Evolutionary conservation across 2,329 filamentous ascomycete species (phyloP).

Genomic region (Colletotrichum liriopes): DNA sequence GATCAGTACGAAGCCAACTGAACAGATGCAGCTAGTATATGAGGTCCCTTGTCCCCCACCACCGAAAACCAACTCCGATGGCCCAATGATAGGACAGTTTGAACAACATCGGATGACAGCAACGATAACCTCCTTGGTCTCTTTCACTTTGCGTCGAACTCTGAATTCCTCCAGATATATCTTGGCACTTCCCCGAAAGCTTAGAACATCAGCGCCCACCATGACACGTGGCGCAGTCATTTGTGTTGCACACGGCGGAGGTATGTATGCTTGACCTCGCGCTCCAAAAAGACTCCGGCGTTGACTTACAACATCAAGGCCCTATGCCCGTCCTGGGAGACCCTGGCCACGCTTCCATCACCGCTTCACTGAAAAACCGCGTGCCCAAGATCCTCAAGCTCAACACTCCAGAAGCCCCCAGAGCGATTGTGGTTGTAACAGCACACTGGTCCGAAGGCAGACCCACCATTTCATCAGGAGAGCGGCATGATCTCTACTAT

Average conservation of each 20-base stretch:
- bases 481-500: conserved; percentile 66
- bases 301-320: conserved; percentile 51
- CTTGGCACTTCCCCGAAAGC: background rate
- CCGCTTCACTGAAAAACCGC: conserved; percentile 65
- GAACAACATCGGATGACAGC: conserved; percentile 22
- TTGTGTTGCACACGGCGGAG: conserved; percentile 66
- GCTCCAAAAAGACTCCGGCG: too few relatives aligned
- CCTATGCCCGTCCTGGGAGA: conserved; percentile 73
- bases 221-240: conserved; percentile 63
- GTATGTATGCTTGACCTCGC: conserved; percentile 51
- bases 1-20: background rate
- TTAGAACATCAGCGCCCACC: conserved; percentile 35
- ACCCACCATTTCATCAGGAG: conserved; percentile 67
- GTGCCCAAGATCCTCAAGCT: conserved; percentile 71
- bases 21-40: conserved; percentile 25
- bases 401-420: conserved; percentile 63
- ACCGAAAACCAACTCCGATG: background rate
- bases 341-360: conserved; percentile 65
- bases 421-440: conserved; percentile 70
- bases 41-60: conserved; percentile 5
- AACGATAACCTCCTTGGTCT: background rate
- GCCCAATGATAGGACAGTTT: background rate
- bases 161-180: background rate
- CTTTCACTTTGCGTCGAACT: background rate
- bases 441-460: conserved; percentile 69